phyloP scores from a whole-genome alignment of 176 grass and related monocot species.

The Phoenix dactylifera region DNA sequence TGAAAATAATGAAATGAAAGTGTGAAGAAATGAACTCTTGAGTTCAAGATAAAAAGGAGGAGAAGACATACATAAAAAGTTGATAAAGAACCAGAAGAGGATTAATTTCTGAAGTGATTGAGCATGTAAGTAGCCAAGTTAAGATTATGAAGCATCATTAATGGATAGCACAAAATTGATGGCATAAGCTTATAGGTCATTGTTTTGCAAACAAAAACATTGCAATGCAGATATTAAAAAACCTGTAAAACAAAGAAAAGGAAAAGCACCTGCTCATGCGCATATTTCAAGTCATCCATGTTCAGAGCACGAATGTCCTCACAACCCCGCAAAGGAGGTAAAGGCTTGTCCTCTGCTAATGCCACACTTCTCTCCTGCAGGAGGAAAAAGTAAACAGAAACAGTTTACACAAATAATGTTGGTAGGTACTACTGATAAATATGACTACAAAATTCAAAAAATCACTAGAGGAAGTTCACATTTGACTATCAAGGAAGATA shows the following conservation, averaged over 20 bases:
- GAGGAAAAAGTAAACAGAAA: conserved; percentile 10
- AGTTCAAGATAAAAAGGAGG: no score
- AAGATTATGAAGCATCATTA: no score
- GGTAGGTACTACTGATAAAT: background rate
- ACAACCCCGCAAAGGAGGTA: conserved; percentile 44
- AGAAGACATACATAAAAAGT: no score
- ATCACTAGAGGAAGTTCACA: no score
- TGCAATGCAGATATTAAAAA: conserved; percentile 8
- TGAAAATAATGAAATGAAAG: no score
- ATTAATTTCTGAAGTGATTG: no score
- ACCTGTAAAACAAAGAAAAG: background rate
- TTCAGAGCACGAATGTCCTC: conserved; percentile 58
- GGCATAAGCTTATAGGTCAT: background rate
- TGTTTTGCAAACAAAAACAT: background rate
- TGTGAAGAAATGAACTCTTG: no score
- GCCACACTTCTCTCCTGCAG: conserved; percentile 62
- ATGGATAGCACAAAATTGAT: no score
- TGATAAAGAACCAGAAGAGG: no score
- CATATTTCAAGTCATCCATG: conserved; percentile 62
- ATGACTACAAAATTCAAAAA: background rate
- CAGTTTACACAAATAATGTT: background rate
- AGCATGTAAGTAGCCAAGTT: no score
- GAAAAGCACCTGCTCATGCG: conserved; percentile 77
- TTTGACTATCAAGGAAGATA: no score
- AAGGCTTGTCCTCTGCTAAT: conserved; percentile 45